Percentiles rank a stretch among this genome's conserved stretches.
These are phyloP conservation scores for Aspergillus unguis DNA, from an alignment of 2,329 filamentous ascomycete genomes.

Conservation along the genomic window DNA sequence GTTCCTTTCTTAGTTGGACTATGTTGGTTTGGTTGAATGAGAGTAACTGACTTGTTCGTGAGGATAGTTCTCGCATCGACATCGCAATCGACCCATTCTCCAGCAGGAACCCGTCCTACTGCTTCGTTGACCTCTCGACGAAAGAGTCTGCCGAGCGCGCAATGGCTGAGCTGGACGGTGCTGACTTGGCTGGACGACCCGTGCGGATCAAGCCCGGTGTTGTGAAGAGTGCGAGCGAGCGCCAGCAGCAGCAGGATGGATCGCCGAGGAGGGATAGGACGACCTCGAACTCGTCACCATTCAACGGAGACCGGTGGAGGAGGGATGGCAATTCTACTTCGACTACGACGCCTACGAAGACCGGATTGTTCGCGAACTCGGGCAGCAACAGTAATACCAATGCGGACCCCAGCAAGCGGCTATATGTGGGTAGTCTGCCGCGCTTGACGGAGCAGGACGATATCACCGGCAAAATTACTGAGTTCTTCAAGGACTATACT, in stretches of 20 bases:
- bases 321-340: slow-evolving; percentile 40
- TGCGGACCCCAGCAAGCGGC: slow-evolving; percentile 40
- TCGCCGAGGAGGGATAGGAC: slow-evolving; percentile 22
- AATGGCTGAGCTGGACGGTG: slow-evolving; percentile 56
- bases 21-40: neutral
- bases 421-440: slow-evolving; percentile 49
- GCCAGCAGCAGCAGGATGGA: slow-evolving; percentile 20
- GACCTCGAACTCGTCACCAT: slow-evolving; percentile 15
- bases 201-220: slow-evolving; percentile 65
- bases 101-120: slow-evolving; percentile 68
- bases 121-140: slow-evolving; percentile 65
- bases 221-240: slow-evolving; percentile 47
- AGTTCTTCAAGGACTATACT: slow-evolving; percentile 45
- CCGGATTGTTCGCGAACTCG: slow-evolving; percentile 24
- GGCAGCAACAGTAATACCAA: slow-evolving; percentile 13
- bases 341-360: slow-evolving; percentile 21
- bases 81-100: slow-evolving; percentile 68
- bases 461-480: slow-evolving; percentile 42
- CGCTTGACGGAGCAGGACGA: slow-evolving; percentile 42
- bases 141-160: slow-evolving; percentile 57
- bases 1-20: neutral
- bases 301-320: slow-evolving; percentile 44
- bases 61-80: slow-evolving; percentile 55
- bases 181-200: slow-evolving; percentile 54
- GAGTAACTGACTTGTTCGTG: neutral